phyloP scores from a whole-genome alignment of 1,139 yeast species.

The Suhomyces kunorum region DNA sequence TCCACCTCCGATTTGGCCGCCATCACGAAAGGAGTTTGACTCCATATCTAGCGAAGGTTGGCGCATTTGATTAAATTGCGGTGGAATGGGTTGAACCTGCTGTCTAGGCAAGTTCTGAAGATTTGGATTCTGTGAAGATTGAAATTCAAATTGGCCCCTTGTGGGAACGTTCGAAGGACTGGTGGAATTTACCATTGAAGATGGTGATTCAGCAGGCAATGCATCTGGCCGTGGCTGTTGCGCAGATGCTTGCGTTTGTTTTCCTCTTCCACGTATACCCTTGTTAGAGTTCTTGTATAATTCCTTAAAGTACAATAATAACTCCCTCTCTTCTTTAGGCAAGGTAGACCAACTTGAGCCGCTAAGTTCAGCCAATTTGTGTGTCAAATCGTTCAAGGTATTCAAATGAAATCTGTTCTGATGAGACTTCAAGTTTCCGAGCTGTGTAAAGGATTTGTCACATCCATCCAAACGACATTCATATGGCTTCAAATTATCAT shows the following conservation, averaged over 20 bases:
- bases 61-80: conserved; percentile 7
- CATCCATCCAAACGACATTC: conserved; percentile 81
- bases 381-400: conserved; percentile 66
- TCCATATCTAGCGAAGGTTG: conserved; percentile 18
- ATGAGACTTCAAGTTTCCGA: conserved; percentile 91
- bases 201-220: conserved; percentile 8
- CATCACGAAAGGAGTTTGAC: conserved; percentile 16
- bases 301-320: conserved; percentile 74
- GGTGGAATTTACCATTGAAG: conserved; percentile 6
- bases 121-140: conserved; percentile 11
- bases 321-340: conserved; percentile 64
- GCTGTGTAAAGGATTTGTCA: conserved; percentile 82
- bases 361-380: conserved; percentile 58
- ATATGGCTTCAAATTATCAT: conserved; percentile 75
- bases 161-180: conserved; percentile 9
- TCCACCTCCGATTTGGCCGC: conserved; percentile 16
- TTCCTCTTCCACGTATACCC: conserved; percentile 91
- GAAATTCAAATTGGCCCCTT: conserved; percentile 15
- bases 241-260: conserved; percentile 21
- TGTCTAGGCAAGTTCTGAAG: conserved; percentile 13
- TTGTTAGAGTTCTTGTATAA: conserved; percentile 84
- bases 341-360: conserved; percentile 47
- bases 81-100: conserved; percentile 8
- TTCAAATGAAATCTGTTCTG: conserved; percentile 85
- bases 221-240: conserved; percentile 5